Evolutionary conservation across 805 yeast species (phyloP).

Genomic region (Brettanomyces naardenensis): DNA sequence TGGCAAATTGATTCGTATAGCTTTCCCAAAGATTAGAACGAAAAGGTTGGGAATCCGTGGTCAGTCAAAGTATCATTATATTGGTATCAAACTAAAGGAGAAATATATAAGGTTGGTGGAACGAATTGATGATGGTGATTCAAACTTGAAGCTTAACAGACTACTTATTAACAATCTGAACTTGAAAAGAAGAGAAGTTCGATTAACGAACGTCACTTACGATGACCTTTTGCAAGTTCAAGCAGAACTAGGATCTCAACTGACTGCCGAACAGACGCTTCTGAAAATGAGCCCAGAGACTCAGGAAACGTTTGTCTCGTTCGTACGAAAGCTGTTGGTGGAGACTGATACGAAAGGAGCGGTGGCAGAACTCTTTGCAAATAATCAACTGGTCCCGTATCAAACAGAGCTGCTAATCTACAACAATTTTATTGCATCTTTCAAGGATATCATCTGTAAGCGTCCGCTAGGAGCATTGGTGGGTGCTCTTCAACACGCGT

Average conservation of each 20-base stretch:
- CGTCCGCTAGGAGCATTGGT: conserved; percentile 4
- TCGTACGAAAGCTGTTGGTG: conserved; percentile 4
- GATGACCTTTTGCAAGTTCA: conserved; percentile 4
- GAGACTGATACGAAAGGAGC: conserved; percentile 3
- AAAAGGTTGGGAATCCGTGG: conserved; percentile 75
- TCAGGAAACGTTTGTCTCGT: conserved; percentile 1
- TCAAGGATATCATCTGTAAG: conserved; percentile 4
- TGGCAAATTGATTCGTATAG: conserved; percentile 60
- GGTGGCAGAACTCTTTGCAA: conserved; percentile 2
- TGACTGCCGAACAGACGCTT: neutral
- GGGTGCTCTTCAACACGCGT: conserved; percentile 1
- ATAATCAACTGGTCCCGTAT: neutral
- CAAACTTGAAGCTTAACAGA: conserved; percentile 9
- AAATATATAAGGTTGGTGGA: conserved; percentile 8
- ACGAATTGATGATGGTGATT: conserved; percentile 8
- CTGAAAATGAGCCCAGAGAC: conserved; percentile 6
- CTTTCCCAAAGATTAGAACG: conserved; percentile 59
- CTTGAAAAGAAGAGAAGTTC: conserved; percentile 4
- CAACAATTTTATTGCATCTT: conserved; percentile 4
- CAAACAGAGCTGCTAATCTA: conserved; percentile 4
- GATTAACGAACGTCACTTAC: conserved; percentile 5
- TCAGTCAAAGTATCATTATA: conserved; percentile 74
- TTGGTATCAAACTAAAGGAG: conserved; percentile 43
- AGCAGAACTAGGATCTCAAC: conserved; percentile 1
- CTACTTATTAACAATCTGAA: conserved; percentile 8